Base-by-base conservation (phyloP, 768 basidiomycete species). In the Kwoniella sp. region DNA sequence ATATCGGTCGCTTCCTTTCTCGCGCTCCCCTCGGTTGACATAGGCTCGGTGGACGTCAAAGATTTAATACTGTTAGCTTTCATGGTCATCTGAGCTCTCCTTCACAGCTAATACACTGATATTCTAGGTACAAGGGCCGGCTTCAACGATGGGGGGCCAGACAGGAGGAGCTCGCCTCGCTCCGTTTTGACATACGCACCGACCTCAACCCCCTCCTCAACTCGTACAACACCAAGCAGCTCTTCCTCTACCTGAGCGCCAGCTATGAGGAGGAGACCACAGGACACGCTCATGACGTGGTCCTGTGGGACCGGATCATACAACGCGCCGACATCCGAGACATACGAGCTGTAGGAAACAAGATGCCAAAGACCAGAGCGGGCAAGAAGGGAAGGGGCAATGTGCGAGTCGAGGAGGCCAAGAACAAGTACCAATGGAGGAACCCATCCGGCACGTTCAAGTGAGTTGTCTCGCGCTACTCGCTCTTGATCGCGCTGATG, bases 201-300 rank as follows among this genome's bases (percentile, higher is more conserved):
- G 68, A 70, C 40, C 53, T 70, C 12, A 60, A 59, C 29, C 61
- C 65, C 14, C 34, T 70, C 8, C 58, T 70, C 20, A 65, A 62
- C 54, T 67, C 68, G 11, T 70, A 64, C 51, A 70, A 70, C 42
- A 70, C 68, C 20, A 70, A 70, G 53, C 68, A 70, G 34, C 51
- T 70, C 3, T 67, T 70, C 51, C 49, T 70, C 23, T 64, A 70
- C 42, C 51, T 70, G 1, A 67, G 65, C 10, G 68, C 68, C 14
- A 29, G 55, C 4, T 67, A 67, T 26, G 39, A 43, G 36, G 68
- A 63, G n/a, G 45, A 34, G n/a, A 23, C 19, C 11, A 51, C 46
- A 3, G 47, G 48, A n/a, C 43, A 41, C 26, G 11, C 27, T 1
- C 68, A 70, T 44, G 62, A 70, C 12, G 68, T 70, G 11, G 68